Conservation (phyloP, 129 eudicot genomes). For the Oenanthe sinensis region DNA sequence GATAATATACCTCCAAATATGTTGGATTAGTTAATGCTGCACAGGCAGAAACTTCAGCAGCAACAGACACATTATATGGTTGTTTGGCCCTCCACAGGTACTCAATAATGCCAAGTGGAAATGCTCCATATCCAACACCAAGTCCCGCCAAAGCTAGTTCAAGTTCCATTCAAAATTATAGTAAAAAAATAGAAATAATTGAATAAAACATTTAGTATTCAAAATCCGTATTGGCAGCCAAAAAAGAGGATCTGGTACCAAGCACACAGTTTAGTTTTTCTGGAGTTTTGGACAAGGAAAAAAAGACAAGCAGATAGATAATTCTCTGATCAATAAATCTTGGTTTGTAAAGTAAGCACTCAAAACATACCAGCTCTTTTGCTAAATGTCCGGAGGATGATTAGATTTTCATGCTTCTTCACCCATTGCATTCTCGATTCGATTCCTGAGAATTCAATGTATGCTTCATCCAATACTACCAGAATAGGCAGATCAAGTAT, state of each 20-base stretch:
- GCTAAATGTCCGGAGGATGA: constrained; percentile 92
- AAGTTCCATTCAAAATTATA: too few species aligned
- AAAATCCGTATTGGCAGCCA: too few species aligned
- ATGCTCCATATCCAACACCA: constrained; percentile 96
- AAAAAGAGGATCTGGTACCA: too few species aligned
- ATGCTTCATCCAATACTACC: constrained; percentile 97
- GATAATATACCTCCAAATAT: constrained; percentile 88
- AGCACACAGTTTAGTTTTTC: too few species aligned
- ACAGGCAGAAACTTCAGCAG: constrained; percentile 97
- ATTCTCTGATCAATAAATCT: neutral
- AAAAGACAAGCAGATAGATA: neutral
- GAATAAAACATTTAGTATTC: neutral
- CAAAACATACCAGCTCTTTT: constrained; percentile 77
- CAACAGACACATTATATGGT: constrained; percentile 98
- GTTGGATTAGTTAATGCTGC: constrained; percentile 81
- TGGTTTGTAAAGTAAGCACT: neutral
- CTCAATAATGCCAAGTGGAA: constrained; percentile 82
- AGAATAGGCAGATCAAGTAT: constrained; percentile 80
- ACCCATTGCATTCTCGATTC: constrained; percentile 92
- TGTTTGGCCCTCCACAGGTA: constrained; percentile 97
- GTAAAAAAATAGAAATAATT: too few species aligned
- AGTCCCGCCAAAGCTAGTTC: constrained; percentile 89
- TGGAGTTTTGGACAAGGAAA: neutral
- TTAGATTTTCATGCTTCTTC: constrained; percentile 83
- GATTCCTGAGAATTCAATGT: constrained; percentile 82